Conservation (phyloP, 352 stramenopile genomes). For the Phytophthora constricta region DNA sequence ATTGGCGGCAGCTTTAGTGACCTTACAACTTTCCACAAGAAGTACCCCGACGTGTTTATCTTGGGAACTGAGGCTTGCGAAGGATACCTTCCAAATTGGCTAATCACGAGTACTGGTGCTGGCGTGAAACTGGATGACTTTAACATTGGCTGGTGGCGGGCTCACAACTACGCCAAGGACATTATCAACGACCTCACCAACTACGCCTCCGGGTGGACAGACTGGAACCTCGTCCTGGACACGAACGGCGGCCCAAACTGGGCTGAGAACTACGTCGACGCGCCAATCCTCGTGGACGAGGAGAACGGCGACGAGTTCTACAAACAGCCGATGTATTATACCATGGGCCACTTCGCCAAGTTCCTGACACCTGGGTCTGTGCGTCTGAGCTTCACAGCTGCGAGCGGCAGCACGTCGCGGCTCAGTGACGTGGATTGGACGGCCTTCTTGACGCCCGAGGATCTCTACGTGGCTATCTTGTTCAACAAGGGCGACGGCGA, state of each 20-base stretch:
- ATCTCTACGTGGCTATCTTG: conserved; percentile 48
- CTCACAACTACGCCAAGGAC: conserved; percentile 82
- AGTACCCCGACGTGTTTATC: conserved; percentile 65
- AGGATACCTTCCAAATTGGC: conserved; percentile 46
- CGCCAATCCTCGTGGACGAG: conserved; percentile 77
- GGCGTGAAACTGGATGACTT: conserved; percentile 41
- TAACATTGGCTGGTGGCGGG: conserved; percentile 59
- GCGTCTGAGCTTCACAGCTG: conserved; percentile 42
- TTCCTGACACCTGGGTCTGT: conserved; percentile 61
- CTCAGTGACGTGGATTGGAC: conserved; percentile 47
- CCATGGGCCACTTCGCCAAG: conserved; percentile 77
- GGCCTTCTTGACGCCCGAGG: conserved; percentile 50
- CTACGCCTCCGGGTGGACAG: conserved; percentile 80
- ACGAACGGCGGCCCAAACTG: conserved; percentile 78
- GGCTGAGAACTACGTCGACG: conserved; percentile 77
- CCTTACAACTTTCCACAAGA: conserved; percentile 43
- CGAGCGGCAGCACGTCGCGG: conserved; percentile 20
- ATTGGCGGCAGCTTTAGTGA: conserved; percentile 41
- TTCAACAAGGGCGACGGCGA: conserved; percentile 44
- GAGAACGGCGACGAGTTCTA: conserved; percentile 64
- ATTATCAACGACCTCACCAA: conserved; percentile 89
- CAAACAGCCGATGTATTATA: conserved; percentile 86
- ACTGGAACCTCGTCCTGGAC: conserved; percentile 90
- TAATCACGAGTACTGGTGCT: conserved; percentile 39
- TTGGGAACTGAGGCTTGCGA: conserved; percentile 72